These are phyloP conservation scores for Fusarium zealandicum DNA, from an alignment of 2,329 filamentous ascomycete species.

Conservation along the genomic window DNA sequence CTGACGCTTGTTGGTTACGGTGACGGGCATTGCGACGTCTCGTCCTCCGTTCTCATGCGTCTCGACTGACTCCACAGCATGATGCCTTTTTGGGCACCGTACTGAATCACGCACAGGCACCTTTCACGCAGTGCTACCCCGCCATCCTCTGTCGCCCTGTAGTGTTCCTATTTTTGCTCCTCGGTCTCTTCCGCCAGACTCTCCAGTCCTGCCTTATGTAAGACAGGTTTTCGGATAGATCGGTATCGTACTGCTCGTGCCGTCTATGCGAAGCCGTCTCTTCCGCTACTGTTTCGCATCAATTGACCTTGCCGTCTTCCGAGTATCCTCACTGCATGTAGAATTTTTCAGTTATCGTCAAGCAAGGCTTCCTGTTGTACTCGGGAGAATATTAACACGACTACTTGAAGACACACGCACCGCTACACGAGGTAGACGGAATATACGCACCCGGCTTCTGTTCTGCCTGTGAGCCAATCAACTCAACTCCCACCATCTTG, in stretches of 20 bases:
- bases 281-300: conserved; percentile 18
- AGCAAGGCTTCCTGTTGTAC: conserved; percentile 6
- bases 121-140: conserved; percentile 27
- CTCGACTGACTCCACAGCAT: conserved; percentile 26
- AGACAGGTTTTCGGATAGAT: conserved; percentile 17
- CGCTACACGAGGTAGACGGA: conserved; percentile 22
- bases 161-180: conserved; percentile 38
- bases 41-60: conserved; percentile 13
- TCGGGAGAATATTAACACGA: conserved; percentile 14
- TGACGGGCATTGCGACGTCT: conserved; percentile 21
- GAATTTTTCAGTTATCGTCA: conserved; percentile 5
- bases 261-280: conserved; percentile 16
- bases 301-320: conserved; percentile 7
- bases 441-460: conserved; percentile 27
- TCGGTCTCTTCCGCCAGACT: conserved; percentile 1
- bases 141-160: conserved; percentile 23
- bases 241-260: conserved; percentile 7
- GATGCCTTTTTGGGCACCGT: conserved; percentile 29
- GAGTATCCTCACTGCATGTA: conserved; percentile 7
- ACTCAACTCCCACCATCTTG: conserved; percentile 15
- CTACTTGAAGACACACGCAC: conserved; percentile 27
- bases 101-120: conserved; percentile 7
- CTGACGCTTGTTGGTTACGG: conserved; percentile 14
- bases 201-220: conserved; percentile 7
- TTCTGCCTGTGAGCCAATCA: conserved; percentile 32